phyloP scores from a whole-genome alignment of 768 basidiomycete genomes.

The Sistotremastrum niveocremeum region DNA sequence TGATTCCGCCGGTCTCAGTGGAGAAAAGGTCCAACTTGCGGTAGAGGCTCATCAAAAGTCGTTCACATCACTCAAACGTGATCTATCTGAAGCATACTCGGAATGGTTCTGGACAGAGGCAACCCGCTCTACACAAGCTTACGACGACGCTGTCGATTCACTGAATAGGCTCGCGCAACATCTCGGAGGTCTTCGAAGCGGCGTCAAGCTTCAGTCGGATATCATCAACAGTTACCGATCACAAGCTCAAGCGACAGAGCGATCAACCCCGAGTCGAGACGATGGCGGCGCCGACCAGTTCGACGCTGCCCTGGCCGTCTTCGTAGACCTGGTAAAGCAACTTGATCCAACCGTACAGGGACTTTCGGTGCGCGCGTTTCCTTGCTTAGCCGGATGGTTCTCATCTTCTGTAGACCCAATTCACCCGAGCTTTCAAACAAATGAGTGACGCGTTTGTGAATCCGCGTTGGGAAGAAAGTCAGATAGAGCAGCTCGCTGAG shows the following conservation, averaged over 20 bases:
- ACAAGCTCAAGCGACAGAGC: conserved; percentile 12
- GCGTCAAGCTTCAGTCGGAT: conserved; percentile 74
- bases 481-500: conserved; percentile 48
- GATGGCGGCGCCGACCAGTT: conserved; percentile 30
- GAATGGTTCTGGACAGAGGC: conserved; percentile 47
- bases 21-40: conserved; percentile 60
- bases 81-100: conserved; percentile 72
- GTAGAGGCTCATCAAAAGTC: conserved; percentile 77
- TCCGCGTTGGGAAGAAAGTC: conserved; percentile 23
- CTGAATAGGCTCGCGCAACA: conserved; percentile 89
- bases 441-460: conserved; percentile 53
- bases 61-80: conserved; percentile 82
- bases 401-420: conserved; percentile 33
- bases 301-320: conserved; percentile 55
- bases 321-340: conserved; percentile 69
- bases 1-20: conserved; percentile 43
- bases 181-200: conserved; percentile 76
- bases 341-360: conserved; percentile 64
- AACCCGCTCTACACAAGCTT: conserved; percentile 27
- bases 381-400: conserved; percentile 1
- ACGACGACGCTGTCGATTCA: conserved; percentile 77
- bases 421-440: conserved; percentile 44
- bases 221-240: conserved; percentile 44
- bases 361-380: conserved; percentile 40
- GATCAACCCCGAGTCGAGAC: conserved; percentile 16